phyloP scores from a whole-genome alignment of 495 filamentous ascomycete species.

The Podospora appendiculata region DNA sequence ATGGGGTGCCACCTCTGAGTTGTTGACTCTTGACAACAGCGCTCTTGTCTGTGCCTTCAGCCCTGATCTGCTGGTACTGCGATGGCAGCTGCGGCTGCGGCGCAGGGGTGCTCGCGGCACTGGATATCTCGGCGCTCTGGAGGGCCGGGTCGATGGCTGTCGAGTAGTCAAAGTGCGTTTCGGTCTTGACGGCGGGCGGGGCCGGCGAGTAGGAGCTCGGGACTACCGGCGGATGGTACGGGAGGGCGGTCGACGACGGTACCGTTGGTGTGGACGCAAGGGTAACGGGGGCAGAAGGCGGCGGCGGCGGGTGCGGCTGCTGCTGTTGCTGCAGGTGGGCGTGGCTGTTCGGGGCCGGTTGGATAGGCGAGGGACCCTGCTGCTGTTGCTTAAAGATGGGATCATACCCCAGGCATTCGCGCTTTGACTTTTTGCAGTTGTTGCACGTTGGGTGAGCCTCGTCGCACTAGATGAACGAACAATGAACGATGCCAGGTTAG shows the following conservation, averaged over 20 bases:
- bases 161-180: constrained; percentile 56
- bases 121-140: constrained; percentile 33
- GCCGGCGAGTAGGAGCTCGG: constrained; percentile 28
- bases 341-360: constrained; percentile 48
- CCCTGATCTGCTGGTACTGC: constrained; percentile 28
- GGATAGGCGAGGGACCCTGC: constrained; percentile 67
- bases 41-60: constrained; percentile 16
- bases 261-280: constrained; percentile 21
- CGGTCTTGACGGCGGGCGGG: constrained; percentile 52
- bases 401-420: constrained; percentile 95
- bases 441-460: constrained; percentile 90
- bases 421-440: constrained; percentile 97
- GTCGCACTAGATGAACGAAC: constrained; percentile 63
- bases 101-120: constrained; percentile 24
- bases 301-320: constrained; percentile 19
- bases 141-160: constrained; percentile 71
- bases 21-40: constrained; percentile 11
- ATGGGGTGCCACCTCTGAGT: constrained; percentile 21
- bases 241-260: constrained; percentile 25
- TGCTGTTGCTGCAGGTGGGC: constrained; percentile 59
- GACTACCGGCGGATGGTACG: constrained; percentile 17
- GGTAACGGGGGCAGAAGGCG: constrained; percentile 19
- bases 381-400: constrained; percentile 92
- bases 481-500: too few relatives aligned
- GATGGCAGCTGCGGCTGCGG: constrained; percentile 28